phyloP scores from a whole-genome alignment of 345 rosid species.

The Gossypium turneri region DNA sequence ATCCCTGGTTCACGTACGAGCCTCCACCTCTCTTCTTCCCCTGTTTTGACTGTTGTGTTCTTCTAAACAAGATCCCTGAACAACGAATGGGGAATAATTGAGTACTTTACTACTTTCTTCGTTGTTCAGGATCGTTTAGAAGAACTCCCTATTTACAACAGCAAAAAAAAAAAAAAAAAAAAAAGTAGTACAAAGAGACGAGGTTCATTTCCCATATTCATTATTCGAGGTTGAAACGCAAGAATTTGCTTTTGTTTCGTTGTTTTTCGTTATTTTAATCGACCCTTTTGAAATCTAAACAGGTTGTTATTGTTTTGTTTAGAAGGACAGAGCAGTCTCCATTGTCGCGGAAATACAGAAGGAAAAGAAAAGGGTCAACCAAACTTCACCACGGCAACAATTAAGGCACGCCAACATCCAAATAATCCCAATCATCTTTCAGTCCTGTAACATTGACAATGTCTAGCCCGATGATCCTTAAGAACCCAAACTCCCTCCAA shows the following conservation, averaged over 20 bases:
- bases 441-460: neutral
- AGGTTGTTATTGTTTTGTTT: neutral
- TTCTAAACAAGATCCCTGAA: neutral
- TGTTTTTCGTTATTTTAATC: neutral
- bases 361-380: neutral
- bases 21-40: neutral
- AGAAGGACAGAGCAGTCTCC: neutral
- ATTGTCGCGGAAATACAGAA: neutral
- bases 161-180: neutral
- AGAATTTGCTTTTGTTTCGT: neutral
- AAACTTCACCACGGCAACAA: neutral
- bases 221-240: neutral
- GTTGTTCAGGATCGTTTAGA: slow-evolving; percentile 8
- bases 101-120: neutral
- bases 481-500: neutral
- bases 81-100: neutral
- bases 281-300: neutral
- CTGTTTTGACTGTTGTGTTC: neutral
- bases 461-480: slow-evolving; percentile 7
- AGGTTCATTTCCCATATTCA: neutral
- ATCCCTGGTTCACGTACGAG: neutral
- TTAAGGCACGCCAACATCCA: neutral
- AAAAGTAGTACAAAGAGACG: neutral
- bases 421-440: too few relatives aligned
- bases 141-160: neutral